Evolutionary conservation across 345 rosid species (phyloP).

Genomic region (Boechera divaricarpa): DNA sequence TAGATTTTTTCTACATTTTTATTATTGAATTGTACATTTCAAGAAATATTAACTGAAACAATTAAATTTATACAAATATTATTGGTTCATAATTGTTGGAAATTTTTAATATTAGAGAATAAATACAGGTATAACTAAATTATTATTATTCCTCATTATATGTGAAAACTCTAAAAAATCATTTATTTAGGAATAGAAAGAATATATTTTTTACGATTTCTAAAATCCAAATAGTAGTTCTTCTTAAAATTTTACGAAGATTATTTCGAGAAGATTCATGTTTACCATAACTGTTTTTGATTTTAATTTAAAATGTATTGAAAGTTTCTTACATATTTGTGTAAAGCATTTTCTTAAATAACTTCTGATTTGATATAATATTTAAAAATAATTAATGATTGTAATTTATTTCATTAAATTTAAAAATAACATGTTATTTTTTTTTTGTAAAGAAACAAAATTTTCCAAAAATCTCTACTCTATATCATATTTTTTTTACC

Average conservation of each 20-base stretch:
- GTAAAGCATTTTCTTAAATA: background rate
- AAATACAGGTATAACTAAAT: too few species aligned
- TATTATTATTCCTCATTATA: too few species aligned
- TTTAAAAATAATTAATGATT: background rate
- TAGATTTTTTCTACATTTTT: too few species aligned
- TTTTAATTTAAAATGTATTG: background rate
- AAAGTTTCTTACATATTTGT: background rate
- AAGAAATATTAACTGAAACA: too few species aligned
- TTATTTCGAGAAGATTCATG: background rate
- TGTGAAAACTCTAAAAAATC: too few species aligned
- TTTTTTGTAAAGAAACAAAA: background rate
- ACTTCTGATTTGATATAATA: background rate
- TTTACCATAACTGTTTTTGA: background rate
- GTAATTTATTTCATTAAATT: background rate
- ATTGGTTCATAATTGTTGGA: too few species aligned
- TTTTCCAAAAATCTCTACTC: background rate
- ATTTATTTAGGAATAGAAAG: too few species aligned
- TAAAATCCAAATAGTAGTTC: background rate
- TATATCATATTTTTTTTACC: background rate
- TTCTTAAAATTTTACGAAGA: background rate
- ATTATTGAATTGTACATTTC: too few species aligned
- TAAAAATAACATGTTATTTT: too few species aligned
- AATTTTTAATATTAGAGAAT: too few species aligned
- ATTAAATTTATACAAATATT: too few species aligned
- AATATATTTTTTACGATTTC: background rate